These are phyloP conservation scores for Magnolia sinica DNA, from an alignment of 164 flowering plant species.

Conservation along the genomic window DNA sequence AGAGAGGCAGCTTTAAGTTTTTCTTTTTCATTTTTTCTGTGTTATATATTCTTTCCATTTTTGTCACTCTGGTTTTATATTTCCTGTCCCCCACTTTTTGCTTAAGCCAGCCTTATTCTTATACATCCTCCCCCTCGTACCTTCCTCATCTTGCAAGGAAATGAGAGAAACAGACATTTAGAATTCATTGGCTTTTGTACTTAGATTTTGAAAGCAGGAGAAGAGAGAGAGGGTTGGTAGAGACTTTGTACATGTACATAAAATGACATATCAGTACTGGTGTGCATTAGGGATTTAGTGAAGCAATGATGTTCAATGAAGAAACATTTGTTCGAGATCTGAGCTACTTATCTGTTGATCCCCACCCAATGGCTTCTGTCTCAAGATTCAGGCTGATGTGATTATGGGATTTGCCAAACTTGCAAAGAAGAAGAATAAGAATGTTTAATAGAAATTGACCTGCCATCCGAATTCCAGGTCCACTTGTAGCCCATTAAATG, in stretches of 20 bases:
- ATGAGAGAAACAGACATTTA: neutral
- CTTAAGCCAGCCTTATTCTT: conserved; percentile 35
- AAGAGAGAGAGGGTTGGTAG: conserved; percentile 23
- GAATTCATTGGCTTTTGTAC: neutral
- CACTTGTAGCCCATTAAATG: neutral
- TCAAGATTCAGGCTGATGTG: neutral
- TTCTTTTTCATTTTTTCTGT: conserved; percentile 24
- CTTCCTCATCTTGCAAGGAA: conserved; percentile 6
- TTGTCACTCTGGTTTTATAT: conserved; percentile 37
- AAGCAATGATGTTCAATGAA: neutral
- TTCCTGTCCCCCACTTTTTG: conserved; percentile 10
- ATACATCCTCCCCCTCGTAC: conserved; percentile 18
- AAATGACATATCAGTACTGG: conserved; percentile 7
- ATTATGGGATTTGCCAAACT: too few relatives aligned
- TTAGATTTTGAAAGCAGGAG: conserved; percentile 2
- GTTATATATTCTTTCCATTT: conserved; percentile 52
- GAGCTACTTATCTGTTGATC: neutral
- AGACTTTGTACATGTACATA: conserved; percentile 27
- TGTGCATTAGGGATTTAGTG: conserved; percentile 10
- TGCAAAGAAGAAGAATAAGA: too few relatives aligned
- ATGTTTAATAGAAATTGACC: neutral
- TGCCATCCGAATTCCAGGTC: neutral
- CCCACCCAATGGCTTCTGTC: neutral
- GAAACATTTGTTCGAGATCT: neutral
- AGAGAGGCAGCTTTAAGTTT: conserved; percentile 26